Evolutionary conservation across 2,329 filamentous ascomycete genomes (phyloP), one percentile per base, ranked within the genome.

Genomic region (Fonsecaea pedrosoi): DNA sequence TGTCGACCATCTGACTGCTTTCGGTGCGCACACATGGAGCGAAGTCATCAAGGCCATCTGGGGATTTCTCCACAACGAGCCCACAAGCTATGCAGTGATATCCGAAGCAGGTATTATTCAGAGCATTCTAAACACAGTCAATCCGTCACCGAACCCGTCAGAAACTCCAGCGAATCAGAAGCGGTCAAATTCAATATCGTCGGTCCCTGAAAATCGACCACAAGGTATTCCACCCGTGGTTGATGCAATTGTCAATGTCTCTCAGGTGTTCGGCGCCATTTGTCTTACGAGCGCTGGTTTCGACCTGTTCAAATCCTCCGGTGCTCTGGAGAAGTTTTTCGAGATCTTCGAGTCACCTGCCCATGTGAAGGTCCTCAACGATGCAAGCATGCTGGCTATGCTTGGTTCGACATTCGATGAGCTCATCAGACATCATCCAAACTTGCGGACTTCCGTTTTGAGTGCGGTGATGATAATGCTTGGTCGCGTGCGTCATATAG

Each of bases 31-130:
- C 66, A 92, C 98, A 4, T 99, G 95, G 95, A 97, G 93, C 57
- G 94, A 94, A 76, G 91, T 93, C 6, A 92, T 97, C 69, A 94
- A 90, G 62, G 94, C 97, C 64, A 83, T 99, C 59, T 95, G 92
- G 75, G 94, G 92, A 73, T 99, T 99, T 78, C 96, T 99, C 74
- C 96, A 99, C 79, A 97, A 98, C 75, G 95, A 99, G 75, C 95
- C 95, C 0, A 99, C 95, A 0, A 99, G 95, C 78, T 99, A 97
- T 77, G 90, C 92, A 34, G 92, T 97, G 30, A 95, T 99, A 71
- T 92, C 92, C 13, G 95, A 99, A 79, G 94, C 95, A 59, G 93
- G 93, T 25, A 85, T 99, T 73, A 94, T 95, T 74, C 90, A 90
- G 76, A 92, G 89, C 60, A 90, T 97, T 66, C 84, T 99, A 13